Evolutionary conservation across 2,329 filamentous ascomycete genomes (phyloP).

Genomic region (Trichoderma koningii): DNA sequence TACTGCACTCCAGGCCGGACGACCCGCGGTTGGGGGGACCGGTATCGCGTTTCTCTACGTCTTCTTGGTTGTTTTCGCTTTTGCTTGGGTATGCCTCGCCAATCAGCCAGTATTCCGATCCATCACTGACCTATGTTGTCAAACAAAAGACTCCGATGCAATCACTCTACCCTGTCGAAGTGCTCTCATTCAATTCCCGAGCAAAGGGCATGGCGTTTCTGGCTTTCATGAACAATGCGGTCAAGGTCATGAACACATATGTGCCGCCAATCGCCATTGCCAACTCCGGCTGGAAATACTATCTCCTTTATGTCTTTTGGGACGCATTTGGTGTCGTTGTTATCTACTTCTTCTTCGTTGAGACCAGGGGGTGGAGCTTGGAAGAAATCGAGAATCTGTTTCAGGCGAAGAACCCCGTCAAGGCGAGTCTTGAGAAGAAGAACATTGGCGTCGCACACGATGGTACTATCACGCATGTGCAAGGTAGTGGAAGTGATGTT

Average conservation of each 20-base stretch:
- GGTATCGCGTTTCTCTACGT: conserved; percentile 7
- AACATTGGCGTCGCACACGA: background rate
- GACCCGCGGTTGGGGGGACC: conserved; percentile 1
- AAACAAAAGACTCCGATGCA: conserved; percentile 4
- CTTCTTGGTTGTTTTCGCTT: conserved; percentile 10
- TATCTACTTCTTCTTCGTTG: conserved; percentile 12
- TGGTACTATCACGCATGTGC: conserved; percentile 1
- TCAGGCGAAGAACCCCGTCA: conserved; percentile 1
- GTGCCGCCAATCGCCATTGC: conserved; percentile 10
- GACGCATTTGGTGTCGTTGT: conserved; percentile 12
- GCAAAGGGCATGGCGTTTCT: conserved; percentile 12
- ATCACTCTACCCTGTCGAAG: conserved; percentile 5
- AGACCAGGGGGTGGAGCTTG: conserved; percentile 12
- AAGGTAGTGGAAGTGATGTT: background rate
- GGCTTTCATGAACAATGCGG: conserved; percentile 14
- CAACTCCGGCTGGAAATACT: conserved; percentile 11
- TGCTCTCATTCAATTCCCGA: conserved; percentile 9
- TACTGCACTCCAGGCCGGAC: conserved; percentile 5
- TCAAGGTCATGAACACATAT: conserved; percentile 15
- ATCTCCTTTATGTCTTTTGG: conserved; percentile 10
- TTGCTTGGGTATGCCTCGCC: background rate
- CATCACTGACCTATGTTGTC: background rate
- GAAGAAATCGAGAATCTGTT: conserved; percentile 9
- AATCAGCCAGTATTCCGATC: background rate
- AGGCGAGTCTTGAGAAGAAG: conserved; percentile 14